A percentile compares a stretch with the other conserved stretches of the same genome.
These are phyloP conservation scores for Colletotrichum plurivorum DNA, from an alignment of 2,329 filamentous ascomycete genomes.

Conservation along the genomic window DNA sequence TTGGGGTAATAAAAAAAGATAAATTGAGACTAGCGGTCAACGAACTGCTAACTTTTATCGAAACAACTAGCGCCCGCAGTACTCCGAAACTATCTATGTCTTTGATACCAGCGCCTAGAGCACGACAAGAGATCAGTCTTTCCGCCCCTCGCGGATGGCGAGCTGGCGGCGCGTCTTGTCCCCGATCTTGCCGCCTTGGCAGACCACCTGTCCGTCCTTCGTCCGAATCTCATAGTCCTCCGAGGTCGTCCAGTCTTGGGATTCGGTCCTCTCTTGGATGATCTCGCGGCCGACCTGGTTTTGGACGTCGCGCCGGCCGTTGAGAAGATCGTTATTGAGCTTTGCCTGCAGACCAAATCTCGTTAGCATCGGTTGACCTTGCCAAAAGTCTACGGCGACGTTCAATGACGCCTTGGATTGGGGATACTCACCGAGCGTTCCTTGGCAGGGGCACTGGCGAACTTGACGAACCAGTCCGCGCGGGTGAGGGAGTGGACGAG, in stretches of 20 bases:
- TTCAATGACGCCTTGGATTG: neutral
- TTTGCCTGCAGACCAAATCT: neutral
- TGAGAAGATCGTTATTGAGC: constrained; percentile 28
- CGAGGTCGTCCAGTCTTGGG: neutral
- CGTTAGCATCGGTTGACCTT: too few species aligned
- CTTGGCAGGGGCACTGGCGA: constrained; percentile 12
- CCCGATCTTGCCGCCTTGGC: neutral
- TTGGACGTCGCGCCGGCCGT: constrained; percentile 13
- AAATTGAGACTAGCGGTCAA: too few species aligned
- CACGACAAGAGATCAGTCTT: too few species aligned
- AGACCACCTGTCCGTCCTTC: neutral
- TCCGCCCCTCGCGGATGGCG: neutral
- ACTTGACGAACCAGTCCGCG: constrained; percentile 23
- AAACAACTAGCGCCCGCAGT: too few species aligned
- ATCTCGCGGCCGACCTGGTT: constrained; percentile 27
- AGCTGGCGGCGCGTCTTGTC: constrained; percentile 2
- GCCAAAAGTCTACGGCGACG: neutral
- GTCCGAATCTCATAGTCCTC: constrained; percentile 23
- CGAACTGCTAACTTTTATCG: too few species aligned
- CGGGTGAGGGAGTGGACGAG: constrained; percentile 18
- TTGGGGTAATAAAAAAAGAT: too few species aligned
- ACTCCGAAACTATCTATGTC: too few species aligned
- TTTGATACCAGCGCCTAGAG: too few species aligned
- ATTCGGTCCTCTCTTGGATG: constrained; percentile 4
- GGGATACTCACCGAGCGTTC: constrained; percentile 8